phyloP scores from a whole-genome alignment of 1,284 basidiomycete genomes.

The Microbotryomycetes sp. region DNA sequence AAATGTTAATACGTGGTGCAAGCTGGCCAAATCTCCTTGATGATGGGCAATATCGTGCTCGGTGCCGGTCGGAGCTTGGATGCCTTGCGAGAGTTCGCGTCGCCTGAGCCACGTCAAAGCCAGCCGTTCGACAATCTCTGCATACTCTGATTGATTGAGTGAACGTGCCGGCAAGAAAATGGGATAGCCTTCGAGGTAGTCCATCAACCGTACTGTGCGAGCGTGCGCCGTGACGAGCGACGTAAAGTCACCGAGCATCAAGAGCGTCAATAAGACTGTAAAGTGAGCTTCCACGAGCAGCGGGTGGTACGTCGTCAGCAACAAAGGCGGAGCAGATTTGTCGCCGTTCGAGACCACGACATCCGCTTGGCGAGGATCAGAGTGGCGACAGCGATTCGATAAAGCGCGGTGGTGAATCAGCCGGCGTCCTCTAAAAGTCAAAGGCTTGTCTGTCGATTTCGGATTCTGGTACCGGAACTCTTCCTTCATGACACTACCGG shows the following conservation, averaged over 20 bases:
- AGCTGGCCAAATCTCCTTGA: conserved; percentile 9
- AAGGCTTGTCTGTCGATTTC: conserved; percentile 25
- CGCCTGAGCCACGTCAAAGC: conserved; percentile 55
- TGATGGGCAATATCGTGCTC: conserved; percentile 34
- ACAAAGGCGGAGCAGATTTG: conserved; percentile 8
- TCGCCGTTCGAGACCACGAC: not conserved
- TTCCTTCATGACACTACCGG: conserved; percentile 33
- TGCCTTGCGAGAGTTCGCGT: conserved; percentile 51
- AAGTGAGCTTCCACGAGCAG: conserved; percentile 73
- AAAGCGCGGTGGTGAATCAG: conserved; percentile 16
- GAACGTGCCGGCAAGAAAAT: conserved; percentile 71
- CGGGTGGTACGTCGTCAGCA: conserved; percentile 73
- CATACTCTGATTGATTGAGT: conserved; percentile 74
- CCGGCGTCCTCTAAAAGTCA: conserved; percentile 23
- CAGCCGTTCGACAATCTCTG: conserved; percentile 67
- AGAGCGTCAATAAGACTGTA: conserved; percentile 58
- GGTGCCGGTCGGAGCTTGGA: conserved; percentile 49
- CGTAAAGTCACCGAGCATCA: conserved; percentile 65
- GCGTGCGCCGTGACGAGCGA: conserved; percentile 55
- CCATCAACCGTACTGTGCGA: conserved; percentile 57
- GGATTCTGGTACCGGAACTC: conserved; percentile 6
- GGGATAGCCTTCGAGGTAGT: conserved; percentile 72
- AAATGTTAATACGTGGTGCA: conserved; percentile 22
- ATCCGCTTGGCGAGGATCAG: conserved; percentile 18
- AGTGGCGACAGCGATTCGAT: conserved; percentile 24